These are phyloP conservation scores for Boletellus sp. DNA, from an alignment of 1,284 basidiomycete genomes.

Conservation along the genomic window DNA sequence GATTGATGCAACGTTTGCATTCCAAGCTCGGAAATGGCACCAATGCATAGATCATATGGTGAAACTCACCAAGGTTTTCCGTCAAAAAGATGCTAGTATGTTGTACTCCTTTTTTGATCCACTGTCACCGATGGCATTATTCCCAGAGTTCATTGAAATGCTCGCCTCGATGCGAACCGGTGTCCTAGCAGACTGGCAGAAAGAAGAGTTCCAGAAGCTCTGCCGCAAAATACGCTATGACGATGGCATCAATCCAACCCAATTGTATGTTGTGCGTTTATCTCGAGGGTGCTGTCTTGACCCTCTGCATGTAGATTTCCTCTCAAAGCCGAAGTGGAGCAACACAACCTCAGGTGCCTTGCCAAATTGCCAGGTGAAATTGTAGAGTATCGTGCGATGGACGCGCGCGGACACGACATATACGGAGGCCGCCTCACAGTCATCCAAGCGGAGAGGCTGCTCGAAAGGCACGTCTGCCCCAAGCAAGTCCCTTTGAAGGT, in stretches of 20 bases:
- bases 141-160: conserved; percentile 64
- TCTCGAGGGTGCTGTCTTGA: not conserved
- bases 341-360: conserved; percentile 21
- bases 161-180: conserved; percentile 72
- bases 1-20: conserved; percentile 51
- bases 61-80: conserved; percentile 41
- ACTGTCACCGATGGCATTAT: not conserved
- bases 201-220: conserved; percentile 41
- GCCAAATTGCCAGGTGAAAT: conserved; percentile 14
- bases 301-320: conserved; percentile 19
- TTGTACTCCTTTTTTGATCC: not conserved
- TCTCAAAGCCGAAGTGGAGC: conserved; percentile 26
- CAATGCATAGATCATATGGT: conserved; percentile 39
- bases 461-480: conserved; percentile 33
- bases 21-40: conserved; percentile 66
- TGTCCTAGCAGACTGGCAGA: conserved; percentile 33
- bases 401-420: conserved; percentile 25
- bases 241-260: conserved; percentile 62
- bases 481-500: conserved; percentile 33
- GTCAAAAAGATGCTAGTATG: conserved; percentile 45
- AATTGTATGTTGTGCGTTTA: conserved; percentile 42
- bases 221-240: conserved; percentile 44
- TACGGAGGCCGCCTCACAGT: conserved; percentile 15
- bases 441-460: conserved; percentile 21
- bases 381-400: conserved; percentile 25